Evolutionary conservation across 345 rosid genomes (phyloP), one percentile per base, ranked within the genome.

Genomic region (Clarkia xantiana): DNA sequence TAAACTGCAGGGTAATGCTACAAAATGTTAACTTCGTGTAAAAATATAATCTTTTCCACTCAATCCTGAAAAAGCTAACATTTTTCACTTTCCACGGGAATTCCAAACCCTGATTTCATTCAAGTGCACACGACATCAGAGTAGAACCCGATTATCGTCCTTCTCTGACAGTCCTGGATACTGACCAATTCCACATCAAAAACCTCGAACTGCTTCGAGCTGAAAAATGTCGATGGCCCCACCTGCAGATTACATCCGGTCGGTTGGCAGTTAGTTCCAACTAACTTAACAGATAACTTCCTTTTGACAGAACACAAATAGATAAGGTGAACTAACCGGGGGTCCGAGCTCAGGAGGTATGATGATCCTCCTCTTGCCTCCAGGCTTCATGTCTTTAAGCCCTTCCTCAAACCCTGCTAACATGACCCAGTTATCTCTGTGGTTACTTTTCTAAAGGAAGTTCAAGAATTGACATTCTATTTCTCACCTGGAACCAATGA

Each of bases 321-420:
- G 9, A 8, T 1, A 51, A 10, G 0, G 40, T 20, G 38, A 61
- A 59, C 53, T 36, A 14, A 86, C 98, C 46, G 96, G 98, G 48
- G 98, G 98, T 69, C 98, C 98, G 29, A 91, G 75, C 61, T 91
- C 96, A 10, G 96, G 98, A 54, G 98, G 96, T 64, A 91, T 83
- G 60, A 91, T 79, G 18, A 86, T 81, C 71, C 96, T 77, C 72
- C 98, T 81, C 70, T 70, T 69, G 4, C 98, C 98, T 51, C 96
- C 96, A 0, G 98, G 96, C 59, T 64, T 86, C 98, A 86, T 86
- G 47, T 86, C 93, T 57, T 56, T 68, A 56, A 86, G 78, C 42
- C 98, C 98, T 69, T 86, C 76, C 76, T 86, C 96, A 43, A 86
- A 91, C 54, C 96, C 98, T 91, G 76, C 67, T 3, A 2, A 29